phyloP scores from a whole-genome alignment of 257 asterid species.

The Linaria vulgaris region DNA sequence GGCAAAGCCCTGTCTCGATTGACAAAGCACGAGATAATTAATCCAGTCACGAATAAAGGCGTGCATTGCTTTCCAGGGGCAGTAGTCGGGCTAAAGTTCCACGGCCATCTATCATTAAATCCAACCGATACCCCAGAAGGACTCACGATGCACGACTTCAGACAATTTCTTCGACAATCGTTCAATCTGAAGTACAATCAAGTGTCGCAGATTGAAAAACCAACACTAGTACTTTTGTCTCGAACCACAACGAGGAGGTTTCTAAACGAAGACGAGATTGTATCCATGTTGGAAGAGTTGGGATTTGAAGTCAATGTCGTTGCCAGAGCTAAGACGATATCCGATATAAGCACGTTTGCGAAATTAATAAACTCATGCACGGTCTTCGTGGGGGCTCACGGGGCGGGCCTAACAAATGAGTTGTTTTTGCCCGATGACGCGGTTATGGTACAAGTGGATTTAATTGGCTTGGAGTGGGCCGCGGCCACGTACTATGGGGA shows the following conservation, averaged over 20 bases:
- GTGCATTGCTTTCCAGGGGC: constrained; percentile 82
- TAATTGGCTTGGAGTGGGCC: constrained; percentile 89
- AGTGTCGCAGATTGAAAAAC: constrained; percentile 41
- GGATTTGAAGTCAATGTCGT: constrained; percentile 65
- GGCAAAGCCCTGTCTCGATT: constrained; percentile 39
- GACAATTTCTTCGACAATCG: constrained; percentile 38
- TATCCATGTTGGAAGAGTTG: constrained; percentile 47
- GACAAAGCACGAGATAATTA: constrained; percentile 42
- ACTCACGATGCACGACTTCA: constrained; percentile 30
- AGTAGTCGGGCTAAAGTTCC: constrained; percentile 70
- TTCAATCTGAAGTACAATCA: constrained; percentile 32
- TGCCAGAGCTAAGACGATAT: constrained; percentile 44
- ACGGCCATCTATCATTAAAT: constrained; percentile 47
- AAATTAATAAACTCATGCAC: constrained; percentile 63
- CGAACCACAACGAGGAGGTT: constrained; percentile 66
- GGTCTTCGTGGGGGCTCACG: constrained; percentile 82
- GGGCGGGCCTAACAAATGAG: constrained; percentile 91
- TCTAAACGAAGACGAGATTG: constrained; percentile 51
- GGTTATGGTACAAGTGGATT: constrained; percentile 67
- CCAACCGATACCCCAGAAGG: constrained; percentile 40
- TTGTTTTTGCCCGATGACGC: constrained; percentile 70
- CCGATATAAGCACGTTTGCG: constrained; percentile 56
- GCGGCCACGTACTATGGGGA: constrained; percentile 63
- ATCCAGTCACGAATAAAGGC: constrained; percentile 46
- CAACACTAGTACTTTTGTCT: constrained; percentile 56